phyloP scores from a whole-genome alignment of 1,284 basidiomycete genomes.

The Prillingera fragicola region DNA sequence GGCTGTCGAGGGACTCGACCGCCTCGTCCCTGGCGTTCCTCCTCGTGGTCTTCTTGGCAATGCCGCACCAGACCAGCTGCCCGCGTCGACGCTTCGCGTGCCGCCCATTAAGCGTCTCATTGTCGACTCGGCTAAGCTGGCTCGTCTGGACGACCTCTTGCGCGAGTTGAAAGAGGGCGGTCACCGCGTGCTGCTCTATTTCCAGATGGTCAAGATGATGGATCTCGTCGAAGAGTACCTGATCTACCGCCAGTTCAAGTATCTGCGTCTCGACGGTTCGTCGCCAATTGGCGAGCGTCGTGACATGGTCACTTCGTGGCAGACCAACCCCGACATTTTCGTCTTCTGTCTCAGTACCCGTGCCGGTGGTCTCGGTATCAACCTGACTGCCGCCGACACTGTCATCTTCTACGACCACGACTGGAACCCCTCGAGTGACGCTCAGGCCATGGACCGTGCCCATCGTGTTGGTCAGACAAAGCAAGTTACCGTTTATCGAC shows the following conservation, averaged over 20 bases:
- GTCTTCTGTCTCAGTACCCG: conserved; percentile 93
- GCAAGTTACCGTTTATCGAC: conserved; percentile 96
- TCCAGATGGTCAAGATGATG: conserved; percentile 99
- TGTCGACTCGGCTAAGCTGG: conserved; percentile 94
- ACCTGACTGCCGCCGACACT: conserved; percentile 87
- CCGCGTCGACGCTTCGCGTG: conserved; percentile 79
- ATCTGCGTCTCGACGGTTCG: conserved; percentile 88
- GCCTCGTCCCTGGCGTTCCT: conserved; percentile 59
- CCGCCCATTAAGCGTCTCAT: conserved; percentile 94
- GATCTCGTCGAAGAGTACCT: conserved; percentile 99
- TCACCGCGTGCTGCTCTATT: conserved; percentile 93
- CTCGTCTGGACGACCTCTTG: conserved; percentile 78
- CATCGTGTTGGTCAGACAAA: conserved; percentile 98
- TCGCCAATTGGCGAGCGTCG: conserved; percentile 93
- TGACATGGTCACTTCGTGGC: conserved; percentile 99
- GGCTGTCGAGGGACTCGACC: conserved; percentile 55
- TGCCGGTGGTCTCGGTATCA: conserved; percentile 90
- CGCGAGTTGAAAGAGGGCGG: conserved; percentile 89
- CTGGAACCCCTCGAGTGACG: conserved; percentile 99
- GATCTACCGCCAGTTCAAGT: conserved; percentile 96
- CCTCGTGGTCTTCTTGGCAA: conserved; percentile 64
- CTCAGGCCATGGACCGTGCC: conserved; percentile 99
- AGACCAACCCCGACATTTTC: conserved; percentile 92
- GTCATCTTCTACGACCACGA: conserved; percentile 97
- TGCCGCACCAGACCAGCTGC: conserved; percentile 71